Conservation (phyloP, 2,329 filamentous ascomycete genomes). For the Ploettnerulaceae sp. region DNA sequence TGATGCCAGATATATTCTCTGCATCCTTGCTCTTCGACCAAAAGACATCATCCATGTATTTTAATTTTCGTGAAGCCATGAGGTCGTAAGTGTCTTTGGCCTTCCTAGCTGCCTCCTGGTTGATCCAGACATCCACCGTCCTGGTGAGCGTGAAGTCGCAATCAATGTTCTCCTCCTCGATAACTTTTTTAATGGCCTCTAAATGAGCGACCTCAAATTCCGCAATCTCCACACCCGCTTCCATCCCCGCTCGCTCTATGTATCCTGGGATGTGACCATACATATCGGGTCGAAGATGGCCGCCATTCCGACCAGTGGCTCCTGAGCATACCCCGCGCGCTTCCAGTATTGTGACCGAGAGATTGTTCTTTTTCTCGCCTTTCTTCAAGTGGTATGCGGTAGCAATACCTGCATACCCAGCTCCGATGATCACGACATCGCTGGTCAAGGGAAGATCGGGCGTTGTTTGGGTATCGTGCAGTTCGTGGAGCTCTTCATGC, state of each 20-base stretch:
- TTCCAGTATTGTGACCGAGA: constrained; percentile 37
- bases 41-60: constrained; percentile 17
- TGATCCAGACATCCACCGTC: constrained; percentile 36
- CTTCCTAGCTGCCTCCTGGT: constrained; percentile 29
- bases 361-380: constrained; percentile 6
- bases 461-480: constrained; percentile 20
- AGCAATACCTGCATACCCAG: constrained; percentile 22
- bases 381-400: constrained; percentile 20
- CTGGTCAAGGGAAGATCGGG: constrained; percentile 15
- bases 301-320: constrained; percentile 43
- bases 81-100: constrained; percentile 13
- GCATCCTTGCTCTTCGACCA: constrained; percentile 12
- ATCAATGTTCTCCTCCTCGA: constrained; percentile 39
- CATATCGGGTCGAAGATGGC: constrained; percentile 40
- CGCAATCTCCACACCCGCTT: constrained; percentile 37
- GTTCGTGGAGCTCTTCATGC: constrained; percentile 14
- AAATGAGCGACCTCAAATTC: constrained; percentile 39
- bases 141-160: constrained; percentile 40
- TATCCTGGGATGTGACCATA: constrained; percentile 36
- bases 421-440: constrained; percentile 28
- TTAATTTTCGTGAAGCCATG: constrained; percentile 18
- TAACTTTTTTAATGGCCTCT: constrained; percentile 36
- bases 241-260: constrained; percentile 33
- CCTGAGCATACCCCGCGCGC: constrained; percentile 37
- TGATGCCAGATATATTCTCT: constrained; percentile 25